Evolutionary conservation across 371 early-diverging fungal species (phyloP).

Genomic region (Thermomucor indicae-seudaticae): DNA sequence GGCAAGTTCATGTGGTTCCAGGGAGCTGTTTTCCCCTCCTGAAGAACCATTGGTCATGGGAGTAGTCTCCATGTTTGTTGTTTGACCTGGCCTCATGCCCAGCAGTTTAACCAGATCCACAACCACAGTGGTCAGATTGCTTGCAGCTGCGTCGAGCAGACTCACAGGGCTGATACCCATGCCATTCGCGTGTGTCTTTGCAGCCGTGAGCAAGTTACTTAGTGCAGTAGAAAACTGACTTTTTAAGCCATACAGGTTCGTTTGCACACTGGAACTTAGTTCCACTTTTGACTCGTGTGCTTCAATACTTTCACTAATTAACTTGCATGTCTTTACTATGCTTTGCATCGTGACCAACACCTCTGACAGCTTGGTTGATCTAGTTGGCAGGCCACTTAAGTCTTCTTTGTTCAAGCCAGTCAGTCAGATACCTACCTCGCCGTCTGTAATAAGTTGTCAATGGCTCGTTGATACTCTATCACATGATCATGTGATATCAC

Average conservation of each 20-base stretch:
- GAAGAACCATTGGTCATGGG: background rate
- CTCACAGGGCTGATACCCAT: constrained; percentile 65
- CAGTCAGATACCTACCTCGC: constrained; percentile 41
- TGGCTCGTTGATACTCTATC: constrained; percentile 73
- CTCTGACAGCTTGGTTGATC: constrained; percentile 64
- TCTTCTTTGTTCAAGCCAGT: background rate
- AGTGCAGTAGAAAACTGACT: constrained; percentile 62
- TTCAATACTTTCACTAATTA: constrained; percentile 80
- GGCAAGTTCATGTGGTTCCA: constrained; percentile 22
- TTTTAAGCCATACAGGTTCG: constrained; percentile 42
- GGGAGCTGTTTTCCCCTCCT: background rate
- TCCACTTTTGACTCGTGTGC: constrained; percentile 44
- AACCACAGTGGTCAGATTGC: constrained; percentile 70
- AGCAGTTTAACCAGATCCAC: constrained; percentile 72
- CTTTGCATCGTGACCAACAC: constrained; percentile 79
- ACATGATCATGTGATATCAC: constrained; percentile 63
- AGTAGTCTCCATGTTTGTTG: background rate
- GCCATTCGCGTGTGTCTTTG: constrained; percentile 77
- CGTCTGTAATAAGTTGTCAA: constrained; percentile 73
- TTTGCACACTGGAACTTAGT: constrained; percentile 13
- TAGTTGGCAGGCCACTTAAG: constrained; percentile 13
- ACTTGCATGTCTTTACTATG: constrained; percentile 78
- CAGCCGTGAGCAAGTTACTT: constrained; percentile 64
- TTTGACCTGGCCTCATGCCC: constrained; percentile 26
- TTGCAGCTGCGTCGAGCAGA: constrained; percentile 75